Evolutionary conservation across 179 eudicot genomes (phyloP), one percentile per base, ranked within the genome.

Genomic region (Drosera spatulata): DNA sequence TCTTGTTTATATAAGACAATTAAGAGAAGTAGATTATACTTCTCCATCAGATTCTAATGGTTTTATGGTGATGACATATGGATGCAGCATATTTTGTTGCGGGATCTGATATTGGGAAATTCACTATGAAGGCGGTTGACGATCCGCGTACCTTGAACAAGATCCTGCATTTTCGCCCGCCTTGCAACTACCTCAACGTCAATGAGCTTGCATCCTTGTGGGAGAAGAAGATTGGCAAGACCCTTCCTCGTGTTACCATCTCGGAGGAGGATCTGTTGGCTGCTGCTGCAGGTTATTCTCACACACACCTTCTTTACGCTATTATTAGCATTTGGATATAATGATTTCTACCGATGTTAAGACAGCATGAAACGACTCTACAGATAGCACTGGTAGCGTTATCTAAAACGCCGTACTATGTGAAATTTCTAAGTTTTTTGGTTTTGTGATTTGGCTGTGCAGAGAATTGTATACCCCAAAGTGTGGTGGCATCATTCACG

Each of bases 121-220:
- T 79, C 57, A 80, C 85, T 3, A 64, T 82, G 54, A 82, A 75
- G 69, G 55, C 72, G 0, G 65, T 69, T 2, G 78, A 66, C 1
- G 87, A 82, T 65, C 64, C 71, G 37, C 70, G 85, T 3, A 69
- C 87, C 3, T 33, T 75, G 2, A 73, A 82, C 65, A 80, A 82
- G 72, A 57, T 56, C 4, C 79, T 82, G 12, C 85, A 82, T 61
- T 80, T 82, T 41, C 71, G 80, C 10, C 87, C 87, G n/a, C n/a
- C 53, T 3, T 70, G 77, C 71, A 82, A 82, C 65, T 71, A n/a
- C 14, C 79, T 79, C 5, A 82, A 60, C 70, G 69, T 80, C 4
- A 82, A 82, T 8, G 82, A 82, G 59, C 75, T 82, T 2, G 85
- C 87, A 6, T 77, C 63, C 56, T 41, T 78, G 38, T 82, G 87